Base-by-base conservation (phyloP, 495 filamentous ascomycete genomes). In the Aspergillus wentii region DNA sequence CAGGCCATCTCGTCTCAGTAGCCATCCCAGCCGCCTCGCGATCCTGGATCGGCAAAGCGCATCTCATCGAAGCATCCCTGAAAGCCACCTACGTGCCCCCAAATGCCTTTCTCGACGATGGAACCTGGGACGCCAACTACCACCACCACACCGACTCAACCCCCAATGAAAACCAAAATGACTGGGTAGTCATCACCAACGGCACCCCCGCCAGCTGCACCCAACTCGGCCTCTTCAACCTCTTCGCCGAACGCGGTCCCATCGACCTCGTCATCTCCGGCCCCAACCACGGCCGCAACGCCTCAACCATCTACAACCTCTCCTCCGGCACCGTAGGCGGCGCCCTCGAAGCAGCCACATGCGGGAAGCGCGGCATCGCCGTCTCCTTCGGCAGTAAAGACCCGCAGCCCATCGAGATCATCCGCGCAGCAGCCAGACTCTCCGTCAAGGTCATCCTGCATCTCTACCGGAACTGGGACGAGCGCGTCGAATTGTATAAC, bases 21-120 rank as follows among this genome's bases (percentile, higher is more conserved):
- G 82, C 89, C 48, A 79, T 97, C 26, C 92, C 92, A 1, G 80
- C 94, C 56, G 77, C 79, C 11, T 94, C 95, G 49, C 83, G 90
- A 22, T 94, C 87, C 11, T 98, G 92, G 92, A 96, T 98, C 56
- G 89, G 89, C 40, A 98, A 98, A 67, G 92, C 92, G 2, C 91
- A 97, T 60, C 76, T 97, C 30, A 87, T 94, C 52, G 88, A 88
- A 53, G 80, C 86, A 46, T 76, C 81, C 2, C 72, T 94, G 34
- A 86, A 82, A 47, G 88, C 90, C 1, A 79, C 76, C 27, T 92
- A 92, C 68, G 95, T 91, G 56, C 83, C 84, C 18, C 69, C 74
- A 10, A 61, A 72, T 48, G 62, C 78, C 3, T 71, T 83, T 27
- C 69, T 64, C 43, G 54, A 68, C 35, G 80, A 84, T 49, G 68